A percentile compares a stretch with the other conserved stretches of the same genome.
Conservation (phyloP, 1,139 yeast genomes). For the Debaryomycetaceae sp. region DNA sequence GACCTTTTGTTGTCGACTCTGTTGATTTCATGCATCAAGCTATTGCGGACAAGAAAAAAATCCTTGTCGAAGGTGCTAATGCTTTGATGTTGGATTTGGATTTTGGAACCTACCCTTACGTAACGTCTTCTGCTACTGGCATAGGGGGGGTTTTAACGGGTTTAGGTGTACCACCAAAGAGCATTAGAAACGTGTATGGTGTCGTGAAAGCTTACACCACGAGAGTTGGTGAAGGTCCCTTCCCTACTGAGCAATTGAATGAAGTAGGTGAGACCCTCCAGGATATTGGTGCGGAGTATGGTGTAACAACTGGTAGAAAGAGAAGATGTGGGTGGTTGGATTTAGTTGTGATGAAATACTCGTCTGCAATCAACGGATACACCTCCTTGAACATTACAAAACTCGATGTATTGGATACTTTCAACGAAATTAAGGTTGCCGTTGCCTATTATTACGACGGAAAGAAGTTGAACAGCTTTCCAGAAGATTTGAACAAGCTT, state of each 20-base stretch:
- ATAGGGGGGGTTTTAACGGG: conserved; percentile 99
- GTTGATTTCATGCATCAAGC: conserved; percentile 88
- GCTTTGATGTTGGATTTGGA: conserved; percentile 97
- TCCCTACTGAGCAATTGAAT: conserved; percentile 96
- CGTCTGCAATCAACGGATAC: conserved; percentile 89
- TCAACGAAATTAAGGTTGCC: conserved; percentile 84
- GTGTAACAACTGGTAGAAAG: conserved; percentile 99
- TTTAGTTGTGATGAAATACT: conserved; percentile 88
- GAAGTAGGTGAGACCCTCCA: conserved; percentile 84
- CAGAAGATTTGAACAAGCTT: conserved; percentile 80
- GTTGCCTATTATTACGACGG: conserved; percentile 79
- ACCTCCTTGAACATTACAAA: conserved; percentile 92
- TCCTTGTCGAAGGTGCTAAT: conserved; percentile 96
- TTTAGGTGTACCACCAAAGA: conserved; percentile 86
- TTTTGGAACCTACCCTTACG: conserved; percentile 97
- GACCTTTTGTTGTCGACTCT: conserved; percentile 93
- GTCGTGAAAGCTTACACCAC: conserved; percentile 98
- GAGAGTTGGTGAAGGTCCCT: conserved; percentile 99
- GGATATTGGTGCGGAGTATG: conserved; percentile 89
- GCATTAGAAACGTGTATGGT: conserved; percentile 80
- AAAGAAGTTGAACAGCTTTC: conserved; percentile 71
- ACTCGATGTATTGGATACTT: conserved; percentile 87
- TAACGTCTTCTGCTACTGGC: conserved; percentile 92
- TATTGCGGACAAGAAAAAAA: conserved; percentile 70
- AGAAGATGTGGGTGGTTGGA: conserved; percentile 99